These are phyloP conservation scores for Trifolium repens DNA, from an alignment of 306 rosid species.

Conservation along the genomic window DNA sequence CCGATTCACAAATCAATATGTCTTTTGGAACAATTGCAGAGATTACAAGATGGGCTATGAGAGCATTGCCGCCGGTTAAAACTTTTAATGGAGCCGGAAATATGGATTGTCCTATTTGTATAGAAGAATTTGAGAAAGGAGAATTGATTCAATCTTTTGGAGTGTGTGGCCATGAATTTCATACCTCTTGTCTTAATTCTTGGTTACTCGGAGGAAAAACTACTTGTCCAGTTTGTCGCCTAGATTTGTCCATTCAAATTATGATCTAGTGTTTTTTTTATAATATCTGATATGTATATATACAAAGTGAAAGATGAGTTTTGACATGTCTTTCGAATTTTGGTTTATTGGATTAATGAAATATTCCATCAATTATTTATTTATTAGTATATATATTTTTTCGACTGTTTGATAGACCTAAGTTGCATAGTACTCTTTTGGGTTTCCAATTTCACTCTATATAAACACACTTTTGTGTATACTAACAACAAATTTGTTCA, in stretches of 20 bases:
- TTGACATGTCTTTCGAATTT: no score
- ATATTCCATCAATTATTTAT: no score
- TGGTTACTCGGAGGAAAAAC: constrained; percentile 21
- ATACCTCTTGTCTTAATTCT: constrained; percentile 1
- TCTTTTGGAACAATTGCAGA: not conserved
- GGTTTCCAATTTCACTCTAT: no score
- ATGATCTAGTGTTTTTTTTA: no score
- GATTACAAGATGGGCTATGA: not conserved
- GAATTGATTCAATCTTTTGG: constrained; percentile 35
- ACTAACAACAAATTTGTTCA: no score
- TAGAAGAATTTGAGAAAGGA: constrained; percentile 6
- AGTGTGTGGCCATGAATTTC: constrained; percentile 15
- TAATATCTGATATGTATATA: no score
- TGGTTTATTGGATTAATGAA: no score
- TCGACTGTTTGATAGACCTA: no score
- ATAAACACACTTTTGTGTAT: no score
- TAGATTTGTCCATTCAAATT: not conserved
- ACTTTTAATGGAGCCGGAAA: not conserved
- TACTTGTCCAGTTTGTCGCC: constrained; percentile 32
- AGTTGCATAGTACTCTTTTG: no score
- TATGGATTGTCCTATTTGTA: not conserved
- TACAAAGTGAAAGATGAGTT: no score
- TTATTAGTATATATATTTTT: no score
- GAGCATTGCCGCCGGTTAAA: not conserved
- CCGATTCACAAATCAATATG: not conserved